Conservation (phyloP, 2,329 filamentous ascomycete species). For the Phaeosphaeriaceae sp. region DNA sequence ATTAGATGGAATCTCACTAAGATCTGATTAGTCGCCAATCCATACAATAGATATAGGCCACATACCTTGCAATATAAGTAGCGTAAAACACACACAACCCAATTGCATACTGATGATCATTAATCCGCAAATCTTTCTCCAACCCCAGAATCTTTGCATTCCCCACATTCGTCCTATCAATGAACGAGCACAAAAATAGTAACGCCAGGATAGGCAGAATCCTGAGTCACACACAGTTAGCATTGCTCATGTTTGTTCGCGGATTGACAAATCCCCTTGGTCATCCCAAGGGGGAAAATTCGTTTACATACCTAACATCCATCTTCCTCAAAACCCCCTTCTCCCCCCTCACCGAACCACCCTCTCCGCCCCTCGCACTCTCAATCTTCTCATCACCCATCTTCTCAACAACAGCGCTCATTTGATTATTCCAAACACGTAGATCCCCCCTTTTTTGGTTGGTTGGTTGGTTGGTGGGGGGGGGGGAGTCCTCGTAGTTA, state of each 20-base stretch:
- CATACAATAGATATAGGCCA: conserved; percentile 4
- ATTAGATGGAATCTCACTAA: conserved; percentile 68
- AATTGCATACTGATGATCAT: conserved; percentile 67
- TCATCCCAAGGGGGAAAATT: conserved; percentile 3
- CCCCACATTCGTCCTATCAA: conserved; percentile 75
- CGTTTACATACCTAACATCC: conserved; percentile 54
- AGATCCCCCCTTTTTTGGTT: no score
- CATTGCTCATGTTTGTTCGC: conserved; percentile 4
- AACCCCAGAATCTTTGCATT: conserved; percentile 72
- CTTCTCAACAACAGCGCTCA: conserved; percentile 13
- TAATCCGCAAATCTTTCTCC: conserved; percentile 61
- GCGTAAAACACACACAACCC: conserved; percentile 71
- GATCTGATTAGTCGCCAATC: background rate
- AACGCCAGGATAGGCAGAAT: conserved; percentile 68
- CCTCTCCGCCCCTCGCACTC: conserved; percentile 20
- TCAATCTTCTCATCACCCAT: conserved; percentile 31
- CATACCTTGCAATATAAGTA: conserved; percentile 65
- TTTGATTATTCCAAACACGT: no score
- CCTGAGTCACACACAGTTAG: conserved; percentile 43
- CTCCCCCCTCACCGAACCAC: conserved; percentile 24
- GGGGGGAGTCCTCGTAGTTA: no score
- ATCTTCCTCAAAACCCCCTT: conserved; percentile 58
- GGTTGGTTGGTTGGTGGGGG: no score
- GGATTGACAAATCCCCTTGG: background rate
- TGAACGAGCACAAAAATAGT: conserved; percentile 69